Evolutionary conservation across 2,329 filamentous ascomycete genomes (phyloP), one percentile per base, ranked within the genome.

Genomic region (Beauveria bassiana): DNA sequence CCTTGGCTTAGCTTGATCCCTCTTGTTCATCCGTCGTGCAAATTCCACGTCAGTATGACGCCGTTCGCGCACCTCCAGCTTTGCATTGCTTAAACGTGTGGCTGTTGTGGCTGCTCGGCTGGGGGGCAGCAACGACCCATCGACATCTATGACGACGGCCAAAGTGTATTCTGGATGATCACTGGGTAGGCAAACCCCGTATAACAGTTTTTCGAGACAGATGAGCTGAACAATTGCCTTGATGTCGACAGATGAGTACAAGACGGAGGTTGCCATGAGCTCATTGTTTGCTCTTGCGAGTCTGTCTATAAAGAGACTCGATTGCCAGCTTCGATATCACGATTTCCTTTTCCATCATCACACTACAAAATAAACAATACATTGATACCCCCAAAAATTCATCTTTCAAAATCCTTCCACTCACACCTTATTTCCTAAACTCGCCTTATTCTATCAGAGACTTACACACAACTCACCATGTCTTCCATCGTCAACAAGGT

Each of bases 401-500:
- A 40, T 50, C 40, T 62, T 46, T 59, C 22, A 61, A 28, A 28
- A 61, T 8, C 22, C 20, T 24, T 24, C 6, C 18, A 4, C 22
- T 10, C 28, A 51, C 47, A 51, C 24, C 22, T 51, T n/a, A 12
- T 38, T 14, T 38, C 1, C 10, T 14, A 14, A 14, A 14, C 12
- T 38, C 12, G 34, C 12, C 5, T 38, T 12, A 38, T 38, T 38
- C 12, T 14, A 38, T 31, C 22, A 26, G 9, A 54, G 26, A 49
- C 9, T 28, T 50, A 16, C 43, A 68, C 55, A 61, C 61, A 64
- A 56, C 5, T 47, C 75, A 83, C 64, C 69, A 85, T 85, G 82
- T 83, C 82, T 72, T 73, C 73, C 67, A 74, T 85, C 68, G 72
- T 84, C 70, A 80, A 85, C 77, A 85, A 85, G 74, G 78, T 84